Percentiles rank a stretch among this genome's conserved stretches.
These are phyloP conservation scores for Cryphonectria nitschkei DNA, from an alignment of 2,329 filamentous ascomycete genomes.

Conservation along the genomic window DNA sequence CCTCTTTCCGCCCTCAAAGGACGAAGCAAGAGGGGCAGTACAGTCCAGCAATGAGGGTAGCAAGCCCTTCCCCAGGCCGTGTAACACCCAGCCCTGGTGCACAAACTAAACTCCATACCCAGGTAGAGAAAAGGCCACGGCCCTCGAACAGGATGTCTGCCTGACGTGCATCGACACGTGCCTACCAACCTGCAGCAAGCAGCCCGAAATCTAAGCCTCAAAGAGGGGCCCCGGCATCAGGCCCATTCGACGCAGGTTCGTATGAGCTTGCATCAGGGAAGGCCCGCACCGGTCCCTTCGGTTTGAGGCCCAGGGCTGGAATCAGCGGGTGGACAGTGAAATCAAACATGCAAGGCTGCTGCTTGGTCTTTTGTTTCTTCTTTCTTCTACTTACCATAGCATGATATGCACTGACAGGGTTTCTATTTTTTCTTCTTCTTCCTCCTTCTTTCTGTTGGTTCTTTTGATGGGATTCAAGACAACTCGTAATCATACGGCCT, in stretches of 20 bases:
- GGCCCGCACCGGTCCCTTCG: not conserved
- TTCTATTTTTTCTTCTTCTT: not conserved
- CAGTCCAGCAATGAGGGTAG: too few relatives aligned
- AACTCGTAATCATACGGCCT: not conserved
- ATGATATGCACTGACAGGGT: too few relatives aligned
- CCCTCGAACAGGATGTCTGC: too few relatives aligned
- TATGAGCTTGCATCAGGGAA: not conserved
- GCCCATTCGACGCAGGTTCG: not conserved
- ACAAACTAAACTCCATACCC: too few relatives aligned
- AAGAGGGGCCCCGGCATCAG: not conserved
- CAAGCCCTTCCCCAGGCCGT: too few relatives aligned
- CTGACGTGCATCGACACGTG: not conserved
- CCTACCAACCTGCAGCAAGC: not conserved
- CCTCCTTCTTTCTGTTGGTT: too few relatives aligned
- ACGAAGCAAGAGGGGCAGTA: too few relatives aligned
- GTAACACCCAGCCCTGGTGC: too few relatives aligned
- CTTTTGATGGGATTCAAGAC: not conserved
- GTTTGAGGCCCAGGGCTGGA: slow-evolving; percentile 3
- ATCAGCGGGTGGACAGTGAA: not conserved
- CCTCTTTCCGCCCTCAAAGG: too few relatives aligned
- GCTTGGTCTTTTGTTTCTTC: not conserved
- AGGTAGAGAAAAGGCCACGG: too few relatives aligned
- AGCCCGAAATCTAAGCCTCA: too few relatives aligned
- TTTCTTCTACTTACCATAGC: not conserved
- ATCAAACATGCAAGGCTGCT: not conserved